Conservation (phyloP, 129 eudicot species). For the Centaurea solstitialis region DNA sequence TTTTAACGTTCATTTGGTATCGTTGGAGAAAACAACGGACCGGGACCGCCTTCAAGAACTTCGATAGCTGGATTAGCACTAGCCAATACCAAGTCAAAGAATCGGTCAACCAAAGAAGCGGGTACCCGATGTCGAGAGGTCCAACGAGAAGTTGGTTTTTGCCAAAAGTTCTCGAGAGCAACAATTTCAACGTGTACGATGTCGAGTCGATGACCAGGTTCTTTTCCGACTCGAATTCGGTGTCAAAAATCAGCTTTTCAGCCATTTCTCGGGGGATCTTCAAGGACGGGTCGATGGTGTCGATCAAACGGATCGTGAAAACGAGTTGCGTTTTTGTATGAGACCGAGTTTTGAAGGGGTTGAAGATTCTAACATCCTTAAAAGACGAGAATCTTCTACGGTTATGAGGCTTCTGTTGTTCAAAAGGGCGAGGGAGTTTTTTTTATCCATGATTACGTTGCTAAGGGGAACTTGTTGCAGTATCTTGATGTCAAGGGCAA, state of each 20-base stretch:
- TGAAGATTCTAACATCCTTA: conserved; percentile 65
- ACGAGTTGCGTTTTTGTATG: conserved; percentile 82
- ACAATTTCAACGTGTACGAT: conserved; percentile 73
- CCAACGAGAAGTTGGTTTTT: conserved; percentile 51
- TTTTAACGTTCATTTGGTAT: conserved; percentile 68
- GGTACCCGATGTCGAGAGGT: conserved; percentile 71
- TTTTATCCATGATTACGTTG: conserved; percentile 80
- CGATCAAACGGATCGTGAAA: conserved; percentile 75
- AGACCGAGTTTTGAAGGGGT: conserved; percentile 79
- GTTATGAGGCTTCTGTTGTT: conserved; percentile 90
- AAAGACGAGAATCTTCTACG: conserved; percentile 69
- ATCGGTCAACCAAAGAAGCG: conserved; percentile 61
- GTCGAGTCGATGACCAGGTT: conserved; percentile 81
- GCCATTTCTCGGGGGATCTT: conserved; percentile 74
- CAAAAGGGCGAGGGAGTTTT: conserved; percentile 97
- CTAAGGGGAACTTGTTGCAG: conserved; percentile 74
- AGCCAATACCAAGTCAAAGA: conserved; percentile 72
- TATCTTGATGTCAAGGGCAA: conserved; percentile 67
- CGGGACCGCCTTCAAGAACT: conserved; percentile 60
- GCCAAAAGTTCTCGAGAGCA: conserved; percentile 73
- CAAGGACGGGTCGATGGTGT: conserved; percentile 81
- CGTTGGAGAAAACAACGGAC: conserved; percentile 80
- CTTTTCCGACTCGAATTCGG: conserved; percentile 70
- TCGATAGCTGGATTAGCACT: conserved; percentile 64
- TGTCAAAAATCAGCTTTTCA: conserved; percentile 79